Conservation (phyloP, 805 yeast genomes). For the Candida pseudoglaebosa region DNA sequence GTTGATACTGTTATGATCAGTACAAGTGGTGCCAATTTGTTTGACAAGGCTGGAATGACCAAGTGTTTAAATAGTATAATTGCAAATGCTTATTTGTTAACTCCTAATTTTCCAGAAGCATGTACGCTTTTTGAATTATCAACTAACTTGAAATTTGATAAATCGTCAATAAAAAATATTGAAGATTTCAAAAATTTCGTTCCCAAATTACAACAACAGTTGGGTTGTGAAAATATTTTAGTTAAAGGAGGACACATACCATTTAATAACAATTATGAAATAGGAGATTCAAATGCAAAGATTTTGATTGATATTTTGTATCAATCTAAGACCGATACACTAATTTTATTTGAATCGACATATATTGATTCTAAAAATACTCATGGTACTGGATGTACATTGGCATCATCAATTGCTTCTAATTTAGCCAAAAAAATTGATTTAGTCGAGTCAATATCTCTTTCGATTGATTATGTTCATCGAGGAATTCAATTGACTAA, state of each 20-base stretch:
- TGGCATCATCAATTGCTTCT: slow-evolving; percentile 77
- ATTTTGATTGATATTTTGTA: slow-evolving; percentile 52
- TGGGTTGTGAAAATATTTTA: slow-evolving; percentile 51
- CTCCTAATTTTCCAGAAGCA: slow-evolving; percentile 79
- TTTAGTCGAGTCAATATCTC: slow-evolving; percentile 47
- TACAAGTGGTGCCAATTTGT: slow-evolving; percentile 66
- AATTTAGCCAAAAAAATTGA: slow-evolving; percentile 56
- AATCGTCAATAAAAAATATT: slow-evolving; percentile 15
- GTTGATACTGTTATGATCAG: slow-evolving; percentile 85
- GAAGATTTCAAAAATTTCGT: slow-evolving; percentile 32
- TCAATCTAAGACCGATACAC: slow-evolving; percentile 31
- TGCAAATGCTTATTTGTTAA: slow-evolving; percentile 54
- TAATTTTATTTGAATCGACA: slow-evolving; percentile 45
- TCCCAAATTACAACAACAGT: slow-evolving; percentile 16
- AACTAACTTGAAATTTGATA: slow-evolving; percentile 16
- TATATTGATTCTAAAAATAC: slow-evolving; percentile 49
- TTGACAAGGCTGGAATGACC: slow-evolving; percentile 44
- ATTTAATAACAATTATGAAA: slow-evolving; percentile 19
- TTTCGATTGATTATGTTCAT: slow-evolving; percentile 64
- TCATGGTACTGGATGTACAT: slow-evolving; percentile 91
- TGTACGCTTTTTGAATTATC: slow-evolving; percentile 29
- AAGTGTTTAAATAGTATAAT: slow-evolving; percentile 43
- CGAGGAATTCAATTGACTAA: slow-evolving; percentile 50
- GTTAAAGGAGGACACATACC: slow-evolving; percentile 82
- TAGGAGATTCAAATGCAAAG: slow-evolving; percentile 5